Percentiles rank a stretch among this genome's conserved stretches.
Evolutionary conservation across 169 alveolate genomes (phyloP).

Genomic region (Cryptosporidium baileyi): DNA sequence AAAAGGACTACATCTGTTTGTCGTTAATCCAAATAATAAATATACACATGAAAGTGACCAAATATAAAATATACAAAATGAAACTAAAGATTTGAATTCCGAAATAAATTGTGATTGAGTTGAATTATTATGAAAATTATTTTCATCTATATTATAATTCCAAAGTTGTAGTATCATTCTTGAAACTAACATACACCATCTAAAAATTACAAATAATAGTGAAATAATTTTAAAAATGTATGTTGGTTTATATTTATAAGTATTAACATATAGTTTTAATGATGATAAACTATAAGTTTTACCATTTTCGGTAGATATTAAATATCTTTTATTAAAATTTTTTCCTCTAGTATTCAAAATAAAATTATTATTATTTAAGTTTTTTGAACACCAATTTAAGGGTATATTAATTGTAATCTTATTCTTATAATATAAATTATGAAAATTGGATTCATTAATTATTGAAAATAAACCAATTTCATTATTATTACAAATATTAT

Average conservation of each 20-base stretch:
- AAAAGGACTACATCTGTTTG: slow-evolving; percentile 29
- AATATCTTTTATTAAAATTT: neutral
- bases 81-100: slow-evolving; percentile 32
- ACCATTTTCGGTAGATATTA: neutral
- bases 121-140: neutral
- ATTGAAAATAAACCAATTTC: slow-evolving; percentile 4
- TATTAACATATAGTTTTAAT: slow-evolving; percentile 8
- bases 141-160: neutral
- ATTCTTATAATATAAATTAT: neutral
- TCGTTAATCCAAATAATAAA: slow-evolving; percentile 42
- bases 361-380: neutral
- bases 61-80: slow-evolving; percentile 54
- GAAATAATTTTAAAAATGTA: slow-evolving; percentile 13
- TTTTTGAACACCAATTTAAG: neutral
- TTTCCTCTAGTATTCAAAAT: slow-evolving; percentile 16
- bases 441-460: neutral
- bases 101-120: slow-evolving; percentile 12
- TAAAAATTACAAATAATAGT: slow-evolving; percentile 11
- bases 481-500: slow-evolving; percentile 15
- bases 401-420: neutral
- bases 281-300: neutral
- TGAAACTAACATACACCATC: slow-evolving; percentile 42
- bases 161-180: slow-evolving; percentile 54
- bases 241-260: slow-evolving; percentile 45
- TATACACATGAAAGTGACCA: slow-evolving; percentile 68